These are phyloP conservation scores for Kodamaea fukazawae DNA, from an alignment of 805 yeast species.

Conservation along the genomic window DNA sequence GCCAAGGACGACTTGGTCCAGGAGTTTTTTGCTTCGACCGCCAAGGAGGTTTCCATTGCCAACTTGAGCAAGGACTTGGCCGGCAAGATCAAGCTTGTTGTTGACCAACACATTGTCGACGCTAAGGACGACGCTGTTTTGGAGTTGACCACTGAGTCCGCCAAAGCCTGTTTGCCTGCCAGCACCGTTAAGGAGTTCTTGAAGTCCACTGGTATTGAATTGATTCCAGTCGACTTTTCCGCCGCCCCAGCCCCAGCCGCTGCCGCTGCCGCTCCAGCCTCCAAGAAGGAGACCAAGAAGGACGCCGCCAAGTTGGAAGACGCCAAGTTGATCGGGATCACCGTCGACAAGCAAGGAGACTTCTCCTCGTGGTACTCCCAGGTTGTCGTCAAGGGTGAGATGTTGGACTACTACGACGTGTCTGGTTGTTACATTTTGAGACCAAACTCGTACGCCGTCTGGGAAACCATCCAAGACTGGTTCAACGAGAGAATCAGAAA, in stretches of 20 bases:
- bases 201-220: slow-evolving; percentile 48
- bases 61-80: slow-evolving; percentile 43
- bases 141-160: slow-evolving; percentile 50
- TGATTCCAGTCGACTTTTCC: slow-evolving; percentile 53
- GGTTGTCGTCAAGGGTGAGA: slow-evolving; percentile 92
- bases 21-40: slow-evolving; percentile 54
- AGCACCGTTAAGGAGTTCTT: slow-evolving; percentile 46
- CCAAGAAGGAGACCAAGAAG: slow-evolving; percentile 36
- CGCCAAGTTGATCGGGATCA: slow-evolving; percentile 92
- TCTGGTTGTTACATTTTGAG: slow-evolving; percentile 98
- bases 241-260: slow-evolving; percentile 36
- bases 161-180: slow-evolving; percentile 52
- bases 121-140: slow-evolving; percentile 36
- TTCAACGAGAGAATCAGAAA: slow-evolving; percentile 78
- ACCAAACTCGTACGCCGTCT: slow-evolving; percentile 89
- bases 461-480: slow-evolving; percentile 92
- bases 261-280: slow-evolving; percentile 21
- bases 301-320: slow-evolving; percentile 64
- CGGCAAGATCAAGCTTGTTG: slow-evolving; percentile 56
- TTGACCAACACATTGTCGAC: slow-evolving; percentile 51
- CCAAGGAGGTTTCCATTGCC: slow-evolving; percentile 64
- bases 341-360: slow-evolving; percentile 87
- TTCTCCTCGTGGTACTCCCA: slow-evolving; percentile 98
- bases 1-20: slow-evolving; percentile 79
- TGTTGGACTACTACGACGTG: slow-evolving; percentile 97